Evolutionary conservation across 331 rosid genomes (phyloP), one percentile per base, ranked within the genome.

Genomic region (Cydonia oblonga): DNA sequence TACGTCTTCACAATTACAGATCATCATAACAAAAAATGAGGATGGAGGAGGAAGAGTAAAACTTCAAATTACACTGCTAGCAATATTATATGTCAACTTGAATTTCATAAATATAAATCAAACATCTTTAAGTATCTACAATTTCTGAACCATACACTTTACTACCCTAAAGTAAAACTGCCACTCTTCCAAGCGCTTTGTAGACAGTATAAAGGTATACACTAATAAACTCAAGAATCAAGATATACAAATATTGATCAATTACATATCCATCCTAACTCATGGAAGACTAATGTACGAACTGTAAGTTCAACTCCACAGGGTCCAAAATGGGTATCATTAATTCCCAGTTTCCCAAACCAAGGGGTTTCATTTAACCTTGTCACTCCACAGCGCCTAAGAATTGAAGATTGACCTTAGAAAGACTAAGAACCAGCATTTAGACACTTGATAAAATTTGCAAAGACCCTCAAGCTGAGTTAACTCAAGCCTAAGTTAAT

Each of bases 391-490:
- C 54, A 15, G 64, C 19, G 22, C 15, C 22, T 5, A 9, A 1
- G 12, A 35, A 35, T 6, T 46, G 7, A 6, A 69, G 69, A 78
- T 13, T 22, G 75, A 22, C 25, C 35, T 16, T 8, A 78, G 33
- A 76, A 15, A 22, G 19, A 38, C 28, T 16, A 62, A 53, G 28
- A 26, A 13, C 26, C 44, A 18, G 28, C 29, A 40, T 14, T 59
- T 15, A 2, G 20, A n/a, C 14, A 40, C 52, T 33, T 42, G 9
- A 32, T 54, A 30, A 53, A 69, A 53, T 20, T 71, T 71, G 38
- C 42, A 46, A 32, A 80, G 58, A 65, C 46, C 49, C 59, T 52
- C 73, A 62, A 76, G 35, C 28, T 38, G 25, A 62, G 32, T 60
- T 58, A 46, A 13, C 42, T n/a, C 23, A 56, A 56, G 57, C 51